phyloP scores from a whole-genome alignment of 805 yeast species.

The Yarrowia porcina region DNA sequence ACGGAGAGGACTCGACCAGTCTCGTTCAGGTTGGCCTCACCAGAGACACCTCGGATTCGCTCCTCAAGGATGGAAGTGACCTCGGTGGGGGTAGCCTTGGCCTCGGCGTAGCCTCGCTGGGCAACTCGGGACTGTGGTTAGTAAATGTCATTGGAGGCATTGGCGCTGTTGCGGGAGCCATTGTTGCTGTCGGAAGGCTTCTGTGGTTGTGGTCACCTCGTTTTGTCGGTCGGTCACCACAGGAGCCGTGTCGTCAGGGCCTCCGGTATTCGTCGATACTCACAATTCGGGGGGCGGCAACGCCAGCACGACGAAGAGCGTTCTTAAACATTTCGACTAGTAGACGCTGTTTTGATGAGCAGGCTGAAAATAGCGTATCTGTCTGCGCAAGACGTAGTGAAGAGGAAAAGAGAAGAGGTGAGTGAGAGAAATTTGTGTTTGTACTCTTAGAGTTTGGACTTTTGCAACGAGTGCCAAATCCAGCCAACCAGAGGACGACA shows the following conservation, averaged over 20 bases:
- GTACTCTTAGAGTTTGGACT: slow-evolving; percentile 19
- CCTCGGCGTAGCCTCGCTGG: slow-evolving; percentile 78
- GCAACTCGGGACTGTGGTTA: slow-evolving; percentile 42
- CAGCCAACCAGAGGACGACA: slow-evolving; percentile 23
- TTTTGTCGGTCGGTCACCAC: background rate
- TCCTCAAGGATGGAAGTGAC: slow-evolving; percentile 98
- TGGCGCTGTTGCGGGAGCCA: background rate
- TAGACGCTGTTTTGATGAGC: slow-evolving; percentile 27
- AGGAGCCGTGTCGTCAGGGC: background rate
- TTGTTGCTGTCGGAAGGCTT: background rate
- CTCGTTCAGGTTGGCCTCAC: slow-evolving; percentile 96
- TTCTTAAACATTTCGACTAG: slow-evolving; percentile 27
- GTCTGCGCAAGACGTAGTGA: slow-evolving; percentile 27
- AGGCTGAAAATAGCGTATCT: slow-evolving; percentile 26
- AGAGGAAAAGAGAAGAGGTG: slow-evolving; percentile 26
- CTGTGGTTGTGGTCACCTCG: background rate
- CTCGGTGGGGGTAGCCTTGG: slow-evolving; percentile 99
- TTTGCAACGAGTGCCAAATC: slow-evolving; percentile 24
- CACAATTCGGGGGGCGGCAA: slow-evolving; percentile 27
- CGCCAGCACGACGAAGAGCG: slow-evolving; percentile 27
- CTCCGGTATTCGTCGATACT: background rate
- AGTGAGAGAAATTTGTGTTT: slow-evolving; percentile 26
- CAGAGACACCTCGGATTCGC: slow-evolving; percentile 98
- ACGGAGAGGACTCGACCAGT: slow-evolving; percentile 99
- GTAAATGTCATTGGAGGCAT: background rate